Evolutionary conservation across 768 basidiomycete species (phyloP).

Genomic region (Tephrocybe sp.): DNA sequence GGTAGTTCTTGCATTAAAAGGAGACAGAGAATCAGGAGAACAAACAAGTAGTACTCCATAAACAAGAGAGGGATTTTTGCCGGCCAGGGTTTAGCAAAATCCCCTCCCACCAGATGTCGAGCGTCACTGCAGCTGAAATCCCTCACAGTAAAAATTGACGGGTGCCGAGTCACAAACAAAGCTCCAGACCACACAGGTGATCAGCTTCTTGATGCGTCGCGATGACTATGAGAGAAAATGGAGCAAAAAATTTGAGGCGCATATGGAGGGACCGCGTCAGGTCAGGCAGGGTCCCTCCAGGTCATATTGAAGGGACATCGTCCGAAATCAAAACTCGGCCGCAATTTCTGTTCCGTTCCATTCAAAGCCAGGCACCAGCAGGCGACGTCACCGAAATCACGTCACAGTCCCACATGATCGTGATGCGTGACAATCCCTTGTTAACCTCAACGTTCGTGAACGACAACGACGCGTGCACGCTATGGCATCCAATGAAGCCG

Average conservation of each 20-base stretch:
- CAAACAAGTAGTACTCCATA: not conserved
- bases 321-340: too few relatives aligned
- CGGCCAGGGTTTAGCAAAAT: not conserved
- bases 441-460: not conserved
- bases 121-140: not conserved
- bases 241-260: too few relatives aligned
- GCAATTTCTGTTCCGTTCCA: too few relatives aligned
- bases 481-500: conserved; percentile 8
- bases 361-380: too few relatives aligned
- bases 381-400: not conserved
- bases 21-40: not conserved
- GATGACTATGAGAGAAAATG: too few relatives aligned
- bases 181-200: too few relatives aligned
- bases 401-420: not conserved
- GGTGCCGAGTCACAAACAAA: too few relatives aligned
- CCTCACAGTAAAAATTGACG: not conserved
- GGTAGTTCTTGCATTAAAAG: not conserved
- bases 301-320: too few relatives aligned
- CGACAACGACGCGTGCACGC: not conserved
- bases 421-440: not conserved
- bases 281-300: too few relatives aligned
- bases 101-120: not conserved
- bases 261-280: too few relatives aligned
- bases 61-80: not conserved
- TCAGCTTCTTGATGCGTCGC: too few relatives aligned